A percentile compares a stretch with the other conserved stretches of the same genome.
Conservation (phyloP, 345 rosid genomes). For the Hibiscus mutabilis region DNA sequence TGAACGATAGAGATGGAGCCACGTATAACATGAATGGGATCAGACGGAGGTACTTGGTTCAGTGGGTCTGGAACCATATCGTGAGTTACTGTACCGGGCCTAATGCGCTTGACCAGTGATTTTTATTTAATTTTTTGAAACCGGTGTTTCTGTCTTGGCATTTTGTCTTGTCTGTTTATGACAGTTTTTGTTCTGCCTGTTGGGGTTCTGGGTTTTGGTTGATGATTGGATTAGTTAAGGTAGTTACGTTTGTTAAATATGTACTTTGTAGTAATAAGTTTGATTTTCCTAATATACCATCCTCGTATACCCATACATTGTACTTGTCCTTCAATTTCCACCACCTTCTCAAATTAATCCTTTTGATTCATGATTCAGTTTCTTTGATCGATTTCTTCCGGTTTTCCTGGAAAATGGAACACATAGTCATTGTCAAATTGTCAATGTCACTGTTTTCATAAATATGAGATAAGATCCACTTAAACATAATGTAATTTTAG, state of each 20-base stretch:
- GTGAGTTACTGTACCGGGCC: slow-evolving; percentile 88
- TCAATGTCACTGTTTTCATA: no score
- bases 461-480: no score
- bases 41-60: slow-evolving; percentile 76
- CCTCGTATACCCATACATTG: no score
- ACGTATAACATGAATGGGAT: slow-evolving; percentile 87
- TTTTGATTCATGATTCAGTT: no score
- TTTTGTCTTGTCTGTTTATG: neutral
- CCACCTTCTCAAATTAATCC: no score
- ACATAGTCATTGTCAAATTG: no score
- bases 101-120: slow-evolving; percentile 69
- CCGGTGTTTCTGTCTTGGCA: neutral
- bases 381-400: no score
- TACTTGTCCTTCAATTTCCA: no score
- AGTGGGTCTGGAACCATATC: slow-evolving; percentile 89
- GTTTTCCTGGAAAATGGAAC: no score
- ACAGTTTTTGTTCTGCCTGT: no score
- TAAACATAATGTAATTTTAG: no score
- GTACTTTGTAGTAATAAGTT: neutral
- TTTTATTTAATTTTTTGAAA: neutral
- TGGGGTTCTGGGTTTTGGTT: neutral
- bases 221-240: neutral
- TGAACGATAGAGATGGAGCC: slow-evolving; percentile 58
- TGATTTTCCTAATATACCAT: neutral
- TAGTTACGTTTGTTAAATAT: neutral